phyloP scores from a whole-genome alignment of 805 yeast species.

The Kuraishia capsulata region DNA sequence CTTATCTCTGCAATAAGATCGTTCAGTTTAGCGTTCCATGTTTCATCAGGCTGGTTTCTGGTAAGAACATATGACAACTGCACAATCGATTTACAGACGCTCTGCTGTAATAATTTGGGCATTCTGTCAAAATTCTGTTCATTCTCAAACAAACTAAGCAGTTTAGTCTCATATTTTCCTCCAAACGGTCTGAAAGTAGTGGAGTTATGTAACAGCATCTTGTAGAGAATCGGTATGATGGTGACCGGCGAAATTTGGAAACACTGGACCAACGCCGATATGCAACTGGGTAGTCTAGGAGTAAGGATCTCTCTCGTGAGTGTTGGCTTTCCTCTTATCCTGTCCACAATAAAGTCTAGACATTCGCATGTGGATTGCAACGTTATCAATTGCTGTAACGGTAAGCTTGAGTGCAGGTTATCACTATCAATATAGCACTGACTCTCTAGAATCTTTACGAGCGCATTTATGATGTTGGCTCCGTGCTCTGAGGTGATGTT shows the following conservation, averaged over 20 bases:
- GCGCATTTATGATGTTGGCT: conserved; percentile 24
- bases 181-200: conserved; percentile 79
- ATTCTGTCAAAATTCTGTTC: conserved; percentile 11
- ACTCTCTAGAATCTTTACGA: conserved; percentile 30
- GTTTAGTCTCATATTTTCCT: conserved; percentile 43
- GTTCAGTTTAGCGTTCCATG: conserved; percentile 37
- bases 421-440: conserved; percentile 25
- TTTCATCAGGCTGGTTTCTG: conserved; percentile 36
- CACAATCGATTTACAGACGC: conserved; percentile 43
- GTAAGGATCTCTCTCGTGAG: conserved; percentile 77
- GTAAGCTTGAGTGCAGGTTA: conserved; percentile 2
- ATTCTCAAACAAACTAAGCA: conserved; percentile 25
- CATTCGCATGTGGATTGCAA: conserved; percentile 29
- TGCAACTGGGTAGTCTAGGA: conserved; percentile 61
- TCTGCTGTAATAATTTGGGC: conserved; percentile 16
- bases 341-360: conserved; percentile 29
- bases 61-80: conserved; percentile 44
- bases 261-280: conserved; percentile 42
- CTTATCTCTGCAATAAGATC: conserved; percentile 43
- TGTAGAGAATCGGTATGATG: conserved; percentile 29
- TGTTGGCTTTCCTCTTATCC: conserved; percentile 72
- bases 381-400: conserved; percentile 11
- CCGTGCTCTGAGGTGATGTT: conserved; percentile 33
- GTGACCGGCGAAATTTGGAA: conserved; percentile 26
- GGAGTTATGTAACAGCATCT: conserved; percentile 46